These are phyloP conservation scores for Uronychia setigera DNA, from an alignment of 73 alveolate species.

Conservation along the genomic window DNA sequence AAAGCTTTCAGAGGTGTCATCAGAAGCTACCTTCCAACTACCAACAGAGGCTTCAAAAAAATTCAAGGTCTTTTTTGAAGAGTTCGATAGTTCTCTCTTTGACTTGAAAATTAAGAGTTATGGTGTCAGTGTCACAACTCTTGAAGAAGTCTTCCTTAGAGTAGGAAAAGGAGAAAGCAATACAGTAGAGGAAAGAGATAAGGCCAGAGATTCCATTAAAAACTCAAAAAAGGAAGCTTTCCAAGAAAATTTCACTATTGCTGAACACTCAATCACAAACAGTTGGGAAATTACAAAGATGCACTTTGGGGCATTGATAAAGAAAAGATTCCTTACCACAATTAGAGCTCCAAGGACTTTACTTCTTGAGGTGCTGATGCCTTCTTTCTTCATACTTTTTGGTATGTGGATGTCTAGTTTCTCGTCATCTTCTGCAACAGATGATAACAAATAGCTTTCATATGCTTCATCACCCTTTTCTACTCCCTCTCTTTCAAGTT, in stretches of 20 bases:
- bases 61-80: constrained; percentile 79
- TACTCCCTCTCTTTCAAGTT: neutral
- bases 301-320: constrained; percentile 67
- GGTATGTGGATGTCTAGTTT: constrained; percentile 1
- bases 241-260: neutral
- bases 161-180: constrained; percentile 65
- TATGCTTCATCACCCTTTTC: neutral
- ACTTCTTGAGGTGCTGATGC: constrained; percentile 77
- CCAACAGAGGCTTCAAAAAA: constrained; percentile 62
- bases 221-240: constrained; percentile 11
- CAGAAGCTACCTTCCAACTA: constrained; percentile 71
- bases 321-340: constrained; percentile 63
- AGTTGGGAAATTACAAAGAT: constrained; percentile 26
- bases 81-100: constrained; percentile 66
- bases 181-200: constrained; percentile 31
- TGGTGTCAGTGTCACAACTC: constrained; percentile 84
- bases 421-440: neutral
- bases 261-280: constrained; percentile 34
- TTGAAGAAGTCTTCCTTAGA: constrained; percentile 82
- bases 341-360: constrained; percentile 79
- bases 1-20: constrained; percentile 63
- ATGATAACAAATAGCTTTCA: neutral
- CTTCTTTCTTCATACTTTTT: constrained; percentile 68
- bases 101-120: constrained; percentile 85
- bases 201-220: too few species aligned